Conservation (phyloP, 2,329 filamentous ascomycete species). For the Colletotrichum musae region DNA sequence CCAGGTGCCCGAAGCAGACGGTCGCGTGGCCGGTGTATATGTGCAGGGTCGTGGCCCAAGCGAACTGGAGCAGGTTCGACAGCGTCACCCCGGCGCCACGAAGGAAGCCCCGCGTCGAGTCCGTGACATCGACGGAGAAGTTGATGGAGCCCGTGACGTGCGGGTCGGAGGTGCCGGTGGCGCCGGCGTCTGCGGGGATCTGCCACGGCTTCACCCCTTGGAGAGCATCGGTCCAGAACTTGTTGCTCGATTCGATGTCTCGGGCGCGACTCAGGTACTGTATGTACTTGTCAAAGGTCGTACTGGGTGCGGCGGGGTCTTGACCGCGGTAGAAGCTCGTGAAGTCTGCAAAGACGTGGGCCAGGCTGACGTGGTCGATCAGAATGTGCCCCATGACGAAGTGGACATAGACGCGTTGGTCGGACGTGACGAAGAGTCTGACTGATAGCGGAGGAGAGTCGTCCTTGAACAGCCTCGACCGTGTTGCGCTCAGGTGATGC, state of each 20-base stretch:
- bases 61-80: conserved; percentile 23
- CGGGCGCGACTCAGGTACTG: neutral
- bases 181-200: neutral
- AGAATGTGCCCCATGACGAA: conserved; percentile 22
- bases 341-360: conserved; percentile 22
- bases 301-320: neutral
- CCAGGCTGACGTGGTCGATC: conserved; percentile 35
- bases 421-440: neutral
- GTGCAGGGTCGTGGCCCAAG: conserved; percentile 19
- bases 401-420: neutral
- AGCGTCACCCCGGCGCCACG: conserved; percentile 1
- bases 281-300: conserved; percentile 2
- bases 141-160: neutral
- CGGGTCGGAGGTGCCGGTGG: neutral
- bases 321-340: neutral
- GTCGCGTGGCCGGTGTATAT: conserved; percentile 5
- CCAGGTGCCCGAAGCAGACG: conserved; percentile 24
- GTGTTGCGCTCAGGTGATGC: conserved; percentile 5
- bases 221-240: conserved; percentile 10
- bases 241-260: neutral
- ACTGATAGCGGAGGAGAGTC: conserved; percentile 2
- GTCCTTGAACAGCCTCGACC: neutral
- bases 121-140: conserved; percentile 4
- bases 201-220: neutral
- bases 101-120: neutral